phyloP scores from a whole-genome alignment of 1,139 yeast genomes.

The Geotrichum europaeum region DNA sequence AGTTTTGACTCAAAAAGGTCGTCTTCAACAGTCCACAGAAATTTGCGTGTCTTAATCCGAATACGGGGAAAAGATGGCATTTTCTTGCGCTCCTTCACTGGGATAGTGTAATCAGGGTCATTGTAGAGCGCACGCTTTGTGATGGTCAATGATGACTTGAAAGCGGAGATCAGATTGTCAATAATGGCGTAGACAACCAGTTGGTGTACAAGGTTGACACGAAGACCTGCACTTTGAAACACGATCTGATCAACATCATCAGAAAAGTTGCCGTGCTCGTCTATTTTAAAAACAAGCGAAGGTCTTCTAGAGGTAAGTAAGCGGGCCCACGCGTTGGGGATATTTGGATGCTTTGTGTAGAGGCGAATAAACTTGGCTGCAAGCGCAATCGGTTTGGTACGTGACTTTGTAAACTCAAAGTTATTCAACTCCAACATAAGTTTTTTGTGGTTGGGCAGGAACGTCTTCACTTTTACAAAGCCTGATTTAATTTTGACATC shows the following conservation, averaged over 20 bases:
- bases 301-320: conserved; percentile 31
- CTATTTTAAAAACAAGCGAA: conserved; percentile 21
- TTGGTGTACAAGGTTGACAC: conserved; percentile 49
- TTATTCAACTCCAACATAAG: conserved; percentile 47
- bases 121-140: conserved; percentile 47
- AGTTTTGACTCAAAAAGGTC: conserved; percentile 83
- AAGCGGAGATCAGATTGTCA: conserved; percentile 57
- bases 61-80: conserved; percentile 46
- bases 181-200: conserved; percentile 59
- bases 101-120: conserved; percentile 36
- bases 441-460: conserved; percentile 48
- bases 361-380: conserved; percentile 41
- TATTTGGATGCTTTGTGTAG: conserved; percentile 51
- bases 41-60: conserved; percentile 42
- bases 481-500: neutral
- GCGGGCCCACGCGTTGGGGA: conserved; percentile 42
- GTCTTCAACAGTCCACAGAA: conserved; percentile 57
- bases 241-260: conserved; percentile 19
- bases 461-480: conserved; percentile 33
- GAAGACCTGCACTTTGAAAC: conserved; percentile 32
- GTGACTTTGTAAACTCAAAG: conserved; percentile 34
- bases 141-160: conserved; percentile 45
- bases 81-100: conserved; percentile 32
- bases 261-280: neutral
- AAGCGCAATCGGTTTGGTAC: conserved; percentile 30